Base-by-base conservation (phyloP, 257 asterid species). In the Thymus mandschuricus region DNA sequence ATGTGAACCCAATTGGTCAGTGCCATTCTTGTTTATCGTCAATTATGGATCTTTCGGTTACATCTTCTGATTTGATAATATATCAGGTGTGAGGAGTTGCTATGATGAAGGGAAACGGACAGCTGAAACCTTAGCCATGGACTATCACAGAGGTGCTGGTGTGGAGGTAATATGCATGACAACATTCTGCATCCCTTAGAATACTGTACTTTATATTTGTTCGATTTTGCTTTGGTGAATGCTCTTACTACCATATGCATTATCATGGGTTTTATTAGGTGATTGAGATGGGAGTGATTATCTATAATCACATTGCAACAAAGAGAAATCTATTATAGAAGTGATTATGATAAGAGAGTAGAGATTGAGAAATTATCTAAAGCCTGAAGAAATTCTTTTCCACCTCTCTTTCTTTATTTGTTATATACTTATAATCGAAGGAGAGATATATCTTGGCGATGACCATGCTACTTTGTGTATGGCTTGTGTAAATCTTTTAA, bases 41-140 rank as follows among this genome's bases (percentile, higher is more conserved):
- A n/a, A 31, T 75, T 65, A 8, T 64, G 12, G 60, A 48, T 10
- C 29, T 58, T 52, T 66, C 51, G 34, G 55, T 48, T 66, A 66
- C 81, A 56, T 60, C 15, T 63, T 41, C 63, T 75, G 34, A 51
- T 35, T 52, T 67, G 58, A 57, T 62, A 1, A 31, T 56, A 58
- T 44, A 64, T 68, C 75, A 93, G 98, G 98, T 62, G 98, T 83
- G 5, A 74, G 98, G 74, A 93, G 98, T 78, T 93, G 98, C 85
- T 93, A 93, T 27, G 98, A 93, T 28, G 98, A 93, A 87, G 98
- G 98, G 64, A 93, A 93, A 64, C 83, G 98, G 12, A 87, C 92
- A 2, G 97, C 98, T 55, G 98, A 93, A 81, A 93, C 97, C 69
- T 86, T 93, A 76, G 71, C 98, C n/a, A 93, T 93, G 98, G 98